These are phyloP conservation scores for Epichloe aotearoae DNA, from an alignment of 2,329 filamentous ascomycete species.

Conservation along the genomic window DNA sequence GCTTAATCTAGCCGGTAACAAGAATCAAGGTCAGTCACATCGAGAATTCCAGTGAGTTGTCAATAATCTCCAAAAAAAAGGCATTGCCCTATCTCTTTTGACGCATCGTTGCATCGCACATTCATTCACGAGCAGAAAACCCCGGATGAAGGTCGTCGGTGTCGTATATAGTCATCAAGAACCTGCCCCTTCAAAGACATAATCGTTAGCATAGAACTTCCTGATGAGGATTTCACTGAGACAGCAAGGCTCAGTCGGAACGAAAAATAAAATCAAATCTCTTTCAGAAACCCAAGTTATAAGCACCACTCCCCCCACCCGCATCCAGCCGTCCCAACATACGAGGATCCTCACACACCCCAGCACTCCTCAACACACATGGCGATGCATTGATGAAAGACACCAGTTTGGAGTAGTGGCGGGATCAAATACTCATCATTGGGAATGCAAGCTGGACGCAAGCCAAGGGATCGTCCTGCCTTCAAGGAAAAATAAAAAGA, in stretches of 20 bases:
- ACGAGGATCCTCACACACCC: constrained; percentile 9
- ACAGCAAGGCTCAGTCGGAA: no score
- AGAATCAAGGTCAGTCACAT: no score
- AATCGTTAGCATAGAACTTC: not conserved
- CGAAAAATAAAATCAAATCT: constrained; percentile 11
- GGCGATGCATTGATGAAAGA: constrained; percentile 18
- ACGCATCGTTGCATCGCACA: no score
- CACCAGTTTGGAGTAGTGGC: constrained; percentile 8
- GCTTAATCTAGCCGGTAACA: no score
- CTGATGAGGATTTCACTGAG: no score
- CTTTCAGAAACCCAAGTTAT: constrained; percentile 33
- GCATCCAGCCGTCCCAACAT: constrained; percentile 15
- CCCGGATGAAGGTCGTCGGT: no score
- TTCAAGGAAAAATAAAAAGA: not conserved
- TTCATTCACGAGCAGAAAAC: no score
- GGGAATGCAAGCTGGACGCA: constrained; percentile 1
- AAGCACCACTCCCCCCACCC: constrained; percentile 30
- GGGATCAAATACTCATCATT: constrained; percentile 8
- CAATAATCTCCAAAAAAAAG: no score
- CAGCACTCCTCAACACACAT: constrained; percentile 16
- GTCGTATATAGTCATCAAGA: not conserved
- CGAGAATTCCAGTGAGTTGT: no score
- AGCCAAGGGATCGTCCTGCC: constrained; percentile 9
- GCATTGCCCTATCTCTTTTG: no score
- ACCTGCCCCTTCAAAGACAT: not conserved